phyloP scores from a whole-genome alignment of 139 green algal genomes.

The Chlamydomonas schloesseri region DNA sequence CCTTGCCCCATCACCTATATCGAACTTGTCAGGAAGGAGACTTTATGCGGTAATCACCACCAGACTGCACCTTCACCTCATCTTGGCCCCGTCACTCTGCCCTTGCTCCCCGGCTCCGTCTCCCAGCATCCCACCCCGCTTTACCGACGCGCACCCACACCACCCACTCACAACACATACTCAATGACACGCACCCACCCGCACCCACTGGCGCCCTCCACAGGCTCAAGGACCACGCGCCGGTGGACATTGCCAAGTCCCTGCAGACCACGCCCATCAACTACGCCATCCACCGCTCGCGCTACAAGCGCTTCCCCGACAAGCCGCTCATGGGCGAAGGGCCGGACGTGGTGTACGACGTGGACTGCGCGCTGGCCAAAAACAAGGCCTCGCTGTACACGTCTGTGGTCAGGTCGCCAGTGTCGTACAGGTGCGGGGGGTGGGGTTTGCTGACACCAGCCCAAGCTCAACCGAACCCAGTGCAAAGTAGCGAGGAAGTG shows the following conservation, averaged over 20 bases:
- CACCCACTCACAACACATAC: no score
- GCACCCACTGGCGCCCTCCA: background rate
- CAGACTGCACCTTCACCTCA: no score
- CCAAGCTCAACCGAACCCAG: no score
- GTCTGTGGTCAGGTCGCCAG: constrained; percentile 11
- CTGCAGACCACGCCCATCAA: constrained; percentile 39
- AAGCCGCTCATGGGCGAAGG: constrained; percentile 17
- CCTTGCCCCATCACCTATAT: background rate
- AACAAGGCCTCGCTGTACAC: constrained; percentile 43
- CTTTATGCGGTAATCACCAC: no score
- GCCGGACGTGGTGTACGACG: constrained; percentile 48
- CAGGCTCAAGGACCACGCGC: constrained; percentile 45
- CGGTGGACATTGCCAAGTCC: constrained; percentile 11
- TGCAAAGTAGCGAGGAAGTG: no score
- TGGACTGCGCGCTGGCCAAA: constrained; percentile 35
- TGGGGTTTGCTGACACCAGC: no score
- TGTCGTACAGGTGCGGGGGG: constrained; percentile 26
- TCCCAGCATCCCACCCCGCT: background rate
- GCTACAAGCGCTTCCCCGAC: constrained; percentile 55
- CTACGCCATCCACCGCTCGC: constrained; percentile 51
- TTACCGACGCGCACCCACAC: background rate
- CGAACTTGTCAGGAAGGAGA: no score
- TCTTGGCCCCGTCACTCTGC: no score
- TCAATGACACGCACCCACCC: background rate
- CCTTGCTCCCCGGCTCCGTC: no score